Percentiles rank a stretch among this genome's conserved stretches.
Conservation (phyloP, 2,329 filamentous ascomycete genomes). For the Epichloe brachyelytri region DNA sequence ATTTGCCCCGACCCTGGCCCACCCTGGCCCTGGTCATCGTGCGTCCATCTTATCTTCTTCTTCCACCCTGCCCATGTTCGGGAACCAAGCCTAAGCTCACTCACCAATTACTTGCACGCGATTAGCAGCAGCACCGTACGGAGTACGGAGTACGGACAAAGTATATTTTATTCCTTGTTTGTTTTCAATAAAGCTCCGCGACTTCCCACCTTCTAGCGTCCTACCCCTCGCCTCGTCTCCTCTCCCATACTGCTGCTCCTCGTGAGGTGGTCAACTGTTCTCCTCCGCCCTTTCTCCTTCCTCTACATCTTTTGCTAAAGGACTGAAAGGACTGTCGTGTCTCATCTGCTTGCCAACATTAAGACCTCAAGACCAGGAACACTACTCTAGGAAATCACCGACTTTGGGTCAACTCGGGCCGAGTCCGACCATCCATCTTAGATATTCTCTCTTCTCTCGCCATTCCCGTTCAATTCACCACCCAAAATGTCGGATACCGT, state of each 20-base stretch:
- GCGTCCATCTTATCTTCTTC: too few relatives aligned
- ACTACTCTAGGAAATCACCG: too few relatives aligned
- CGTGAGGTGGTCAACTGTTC: not conserved
- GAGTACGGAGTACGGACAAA: not conserved
- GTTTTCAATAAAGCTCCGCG: not conserved
- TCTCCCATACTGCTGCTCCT: not conserved
- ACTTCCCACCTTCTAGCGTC: not conserved
- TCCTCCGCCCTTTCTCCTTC: not conserved
- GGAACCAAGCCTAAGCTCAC: too few relatives aligned
- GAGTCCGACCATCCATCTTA: too few relatives aligned
- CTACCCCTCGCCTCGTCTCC: not conserved
- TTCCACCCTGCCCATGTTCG: too few relatives aligned
- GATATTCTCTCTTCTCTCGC: not conserved
- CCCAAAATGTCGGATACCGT: conserved; percentile 4
- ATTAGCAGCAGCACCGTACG: not conserved
- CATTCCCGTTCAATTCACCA: not conserved
- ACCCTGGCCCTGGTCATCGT: too few relatives aligned
- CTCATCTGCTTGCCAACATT: not conserved
- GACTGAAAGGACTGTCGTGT: not conserved
- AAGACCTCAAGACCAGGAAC: too few relatives aligned
- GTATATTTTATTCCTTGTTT: not conserved
- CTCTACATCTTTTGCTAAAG: not conserved
- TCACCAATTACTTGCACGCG: not conserved
- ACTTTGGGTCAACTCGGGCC: too few relatives aligned
- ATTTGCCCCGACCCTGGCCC: too few relatives aligned